A percentile compares a stretch with the other conserved stretches of the same genome.
Evolutionary conservation across 2,329 filamentous ascomycete species (phyloP).

Genomic region (Pestalotiopsis sp.): DNA sequence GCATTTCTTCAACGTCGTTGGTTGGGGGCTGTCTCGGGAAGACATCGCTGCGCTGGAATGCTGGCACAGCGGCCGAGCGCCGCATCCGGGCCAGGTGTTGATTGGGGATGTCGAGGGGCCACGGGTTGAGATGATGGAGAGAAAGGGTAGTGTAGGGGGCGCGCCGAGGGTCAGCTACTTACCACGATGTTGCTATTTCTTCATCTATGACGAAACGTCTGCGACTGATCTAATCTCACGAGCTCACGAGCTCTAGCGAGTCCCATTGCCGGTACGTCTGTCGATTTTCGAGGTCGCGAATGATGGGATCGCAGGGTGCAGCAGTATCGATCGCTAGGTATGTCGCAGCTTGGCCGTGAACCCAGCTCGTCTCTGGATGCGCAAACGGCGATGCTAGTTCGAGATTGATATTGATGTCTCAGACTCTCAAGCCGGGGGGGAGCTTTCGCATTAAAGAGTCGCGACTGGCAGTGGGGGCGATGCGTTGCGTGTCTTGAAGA

Average conservation of each 20-base stretch:
- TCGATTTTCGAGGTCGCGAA: background rate
- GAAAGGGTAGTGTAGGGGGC: background rate
- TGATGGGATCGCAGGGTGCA: background rate
- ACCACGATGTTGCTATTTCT: background rate
- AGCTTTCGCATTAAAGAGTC: background rate
- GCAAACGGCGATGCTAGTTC: background rate
- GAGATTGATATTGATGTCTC: background rate
- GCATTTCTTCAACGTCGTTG: background rate
- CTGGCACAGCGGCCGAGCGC: background rate
- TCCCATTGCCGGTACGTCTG: constrained; percentile 4
- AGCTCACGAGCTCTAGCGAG: constrained; percentile 6
- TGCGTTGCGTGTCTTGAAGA: background rate
- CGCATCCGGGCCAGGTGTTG: background rate
- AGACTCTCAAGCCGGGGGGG: background rate
- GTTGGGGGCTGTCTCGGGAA: background rate
- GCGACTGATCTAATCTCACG: background rate
- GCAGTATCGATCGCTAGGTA: background rate
- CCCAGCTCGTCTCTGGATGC: background rate
- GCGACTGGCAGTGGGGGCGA: background rate
- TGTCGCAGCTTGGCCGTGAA: background rate
- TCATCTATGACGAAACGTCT: background rate
- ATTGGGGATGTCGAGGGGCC: background rate
- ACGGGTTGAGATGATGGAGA: background rate
- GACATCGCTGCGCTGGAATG: background rate
- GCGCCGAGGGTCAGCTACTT: background rate